phyloP scores from a whole-genome alignment of 2,329 filamentous ascomycete species.

The Stemphylium vesicarium region DNA sequence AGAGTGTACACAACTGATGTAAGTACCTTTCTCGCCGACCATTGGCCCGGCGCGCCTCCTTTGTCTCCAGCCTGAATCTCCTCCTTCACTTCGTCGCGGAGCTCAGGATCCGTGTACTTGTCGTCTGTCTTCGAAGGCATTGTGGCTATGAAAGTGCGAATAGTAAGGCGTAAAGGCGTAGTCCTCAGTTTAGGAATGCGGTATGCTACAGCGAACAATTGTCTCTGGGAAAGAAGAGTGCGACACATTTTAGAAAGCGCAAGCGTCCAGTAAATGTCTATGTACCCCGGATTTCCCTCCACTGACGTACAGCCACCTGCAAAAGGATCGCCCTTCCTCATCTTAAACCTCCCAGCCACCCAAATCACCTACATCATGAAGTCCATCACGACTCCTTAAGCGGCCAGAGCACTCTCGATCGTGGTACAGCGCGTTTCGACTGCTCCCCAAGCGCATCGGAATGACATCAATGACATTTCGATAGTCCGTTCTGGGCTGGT shows the following conservation, averaged over 20 bases:
- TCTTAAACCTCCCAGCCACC: conserved; percentile 8
- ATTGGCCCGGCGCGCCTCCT: conserved; percentile 57
- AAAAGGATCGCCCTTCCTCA: conserved; percentile 8
- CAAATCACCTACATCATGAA: conserved; percentile 24
- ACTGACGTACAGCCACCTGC: conserved; percentile 27
- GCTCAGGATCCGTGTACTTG: conserved; percentile 56
- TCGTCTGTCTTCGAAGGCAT: conserved; percentile 53
- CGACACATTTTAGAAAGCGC: conserved; percentile 6
- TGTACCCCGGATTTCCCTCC: conserved; percentile 18
- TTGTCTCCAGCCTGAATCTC: conserved; percentile 56
- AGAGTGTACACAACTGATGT: not conserved
- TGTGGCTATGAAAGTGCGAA: conserved; percentile 1
- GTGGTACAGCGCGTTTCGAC: conserved; percentile 10
- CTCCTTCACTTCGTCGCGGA: conserved; percentile 56
- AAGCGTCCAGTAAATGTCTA: conserved; percentile 2
- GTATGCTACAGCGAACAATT: not conserved
- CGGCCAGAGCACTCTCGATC: conserved; percentile 2
- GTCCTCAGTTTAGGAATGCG: not conserved
- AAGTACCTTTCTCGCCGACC: conserved; percentile 56
- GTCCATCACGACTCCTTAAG: not conserved
- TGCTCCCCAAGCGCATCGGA: not conserved
- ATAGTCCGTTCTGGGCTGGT: conserved; percentile 4
- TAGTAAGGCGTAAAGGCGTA: not conserved
- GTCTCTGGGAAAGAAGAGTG: not conserved
- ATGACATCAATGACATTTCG: conserved; percentile 20